Evolutionary conservation across 306 rosid genomes (phyloP), one percentile per base, ranked within the genome.

Genomic region (Quercus suber): DNA sequence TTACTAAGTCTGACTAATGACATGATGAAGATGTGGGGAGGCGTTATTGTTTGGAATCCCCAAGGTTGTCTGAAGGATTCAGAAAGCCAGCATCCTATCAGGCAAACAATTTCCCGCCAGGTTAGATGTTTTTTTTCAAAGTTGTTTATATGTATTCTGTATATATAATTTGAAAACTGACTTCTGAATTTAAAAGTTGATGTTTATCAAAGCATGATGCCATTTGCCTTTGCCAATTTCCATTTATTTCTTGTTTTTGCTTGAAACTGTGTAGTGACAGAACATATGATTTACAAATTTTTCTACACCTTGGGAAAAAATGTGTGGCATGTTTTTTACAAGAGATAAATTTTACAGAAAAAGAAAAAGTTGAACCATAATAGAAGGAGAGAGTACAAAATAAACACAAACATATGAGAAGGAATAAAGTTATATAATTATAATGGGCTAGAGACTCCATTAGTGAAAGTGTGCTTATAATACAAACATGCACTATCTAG

Each of bases 11-110:
- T 67, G 76, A 55, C 55, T 74, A 73, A 61, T 75, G 80, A 59
- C 83, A 76, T 78, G 41, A 74, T 88, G 78, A 86, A 95, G 98
- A 95, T 86, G 96, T 95, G 99, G 99, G 99, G 99, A 80, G 99
- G 99, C 55, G 87, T 93, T 72, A 80, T 89, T 73, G 97, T 95
- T 78, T 95, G 93, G 96, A 95, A 95, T 77, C 97, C 98, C 30
- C 80, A 84, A 71, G 83, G 88, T 75, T 91, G 96, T 79, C 51
- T 76, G 78, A 87, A 83, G 73, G 82, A 78, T 71, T 78, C 82
- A 74, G 86, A 85, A 69, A 89, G 88, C 76, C 80, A 82, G 82
- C 88, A 37, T 81, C 89, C 81, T 57, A 80, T 74, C 80, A 88
- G 90, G 81, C 84, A 77, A 76, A 84, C 49, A 75, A 84, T 95